These are phyloP conservation scores for Leishmania amazonensis DNA, from an alignment of 208 protist genomes.

Conservation along the genomic window DNA sequence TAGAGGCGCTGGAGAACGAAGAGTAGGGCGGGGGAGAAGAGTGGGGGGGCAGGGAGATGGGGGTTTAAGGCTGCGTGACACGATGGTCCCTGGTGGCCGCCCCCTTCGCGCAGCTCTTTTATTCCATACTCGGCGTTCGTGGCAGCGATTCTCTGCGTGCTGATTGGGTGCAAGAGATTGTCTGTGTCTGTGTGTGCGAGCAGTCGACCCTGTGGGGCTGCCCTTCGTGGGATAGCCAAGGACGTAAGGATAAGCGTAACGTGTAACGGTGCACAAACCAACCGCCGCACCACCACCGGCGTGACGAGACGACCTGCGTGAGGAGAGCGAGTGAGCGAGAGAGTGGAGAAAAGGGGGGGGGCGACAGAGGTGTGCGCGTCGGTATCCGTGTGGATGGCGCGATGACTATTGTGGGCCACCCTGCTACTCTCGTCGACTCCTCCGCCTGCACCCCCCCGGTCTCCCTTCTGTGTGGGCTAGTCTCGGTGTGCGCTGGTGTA, in stretches of 20 bases:
- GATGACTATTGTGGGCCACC: background rate
- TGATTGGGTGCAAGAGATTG: background rate
- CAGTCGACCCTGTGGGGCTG: background rate
- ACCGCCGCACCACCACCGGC: background rate
- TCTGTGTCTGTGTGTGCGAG: background rate
- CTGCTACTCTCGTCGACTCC: background rate
- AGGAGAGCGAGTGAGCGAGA: background rate
- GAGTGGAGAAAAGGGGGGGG: background rate
- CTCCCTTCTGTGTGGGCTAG: too few species aligned
- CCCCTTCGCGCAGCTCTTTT: background rate
- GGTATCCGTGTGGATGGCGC: background rate
- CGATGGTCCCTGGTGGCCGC: background rate
- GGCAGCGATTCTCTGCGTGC: background rate
- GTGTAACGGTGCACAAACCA: background rate
- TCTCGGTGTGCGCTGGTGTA: background rate
- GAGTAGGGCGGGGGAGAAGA: constrained; percentile 4
- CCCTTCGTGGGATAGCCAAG: background rate
- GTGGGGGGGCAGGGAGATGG: background rate
- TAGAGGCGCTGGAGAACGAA: constrained; percentile 38
- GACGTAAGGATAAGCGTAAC: constrained; percentile 2
- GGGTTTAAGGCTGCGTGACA: background rate
- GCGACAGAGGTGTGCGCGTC: background rate
- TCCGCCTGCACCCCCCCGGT: too few species aligned
- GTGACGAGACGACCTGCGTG: background rate
- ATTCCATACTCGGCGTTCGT: background rate